Evolutionary conservation across 331 rosid species (phyloP), one percentile per base, ranked within the genome.

Genomic region (Spiraea crenata): DNA sequence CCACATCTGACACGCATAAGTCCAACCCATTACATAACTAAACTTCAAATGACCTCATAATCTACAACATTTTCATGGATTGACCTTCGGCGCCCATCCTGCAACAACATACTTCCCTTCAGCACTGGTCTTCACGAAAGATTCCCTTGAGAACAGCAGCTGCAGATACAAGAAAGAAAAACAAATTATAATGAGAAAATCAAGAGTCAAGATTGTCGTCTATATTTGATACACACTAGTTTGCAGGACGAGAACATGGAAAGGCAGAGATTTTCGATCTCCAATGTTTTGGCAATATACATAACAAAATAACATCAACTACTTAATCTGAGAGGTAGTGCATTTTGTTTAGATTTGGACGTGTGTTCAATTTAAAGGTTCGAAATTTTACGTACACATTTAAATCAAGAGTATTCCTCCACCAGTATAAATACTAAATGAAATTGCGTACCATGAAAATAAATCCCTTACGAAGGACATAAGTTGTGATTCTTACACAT

Each of bases 51-150:
- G 20, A 54, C 56, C 80, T 75, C 73, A 80, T 59, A 72, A 20
- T 56, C 73, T 79, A 31, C 60, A 74, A 72, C 75, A 60, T 55
- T 67, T 80, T 89, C 88, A 90, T 62, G 92, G 75, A 79, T 91
- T 89, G 62, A 93, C 96, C 83, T 93, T 93, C 3, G 88, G 85
- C 45, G 59, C 82, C 99, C 99, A 93, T 73, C 99, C 99, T 9
- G 99, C 95, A 71, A 91, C 86, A 3, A 93, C 77, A 50, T 86
- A 40, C 44, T 93, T 82, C 55, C 83, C 66, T 34, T 75, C 79
- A 12, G 90, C 55, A 74, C 77, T 83, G 57, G 95, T 91, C 82
- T 86, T 93, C 91, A 74, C 39, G 69, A 91, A 91, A 9, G 97
- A 86, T 63, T 91, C 96, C 71, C 86, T 81, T 35, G 96, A 40